Base-by-base conservation (phyloP, 805 yeast species). In the Tetrapisispora taiwanensis region DNA sequence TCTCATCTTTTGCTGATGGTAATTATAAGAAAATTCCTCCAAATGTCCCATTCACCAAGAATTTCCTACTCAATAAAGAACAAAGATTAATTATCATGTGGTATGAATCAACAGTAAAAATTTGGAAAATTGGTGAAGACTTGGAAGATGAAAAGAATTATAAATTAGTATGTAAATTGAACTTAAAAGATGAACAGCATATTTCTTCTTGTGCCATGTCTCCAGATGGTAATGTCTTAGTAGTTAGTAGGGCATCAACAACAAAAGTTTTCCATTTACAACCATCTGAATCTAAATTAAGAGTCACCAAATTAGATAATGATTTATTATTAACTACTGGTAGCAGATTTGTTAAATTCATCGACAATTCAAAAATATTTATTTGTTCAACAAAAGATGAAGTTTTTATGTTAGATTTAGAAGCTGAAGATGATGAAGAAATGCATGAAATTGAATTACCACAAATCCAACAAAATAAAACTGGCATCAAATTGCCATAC, bases 61-160 rank as follows among this genome's bases (percentile, higher is more conserved):
- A 75, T 51, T 71, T 81, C 4, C 53, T 72, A 1, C 57, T 76
- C 13, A 74, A 76, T 48, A 61, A 68, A 38, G 56, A 60, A 6
- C 69, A 73, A 33, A 72, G 80, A 47, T 63, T 79, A 20, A 62
- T 90, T 24, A 72, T 78, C 7, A 72, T 82, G 73, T 90, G 94
- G 92, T 82, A 79, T 54, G 94, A 84, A 52, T 88, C 84, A 58
- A 70, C 74, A 3, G 75, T 90, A 35, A 87, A 87, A 58, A 70
- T 92, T 10, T 92, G 97, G 97, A 68, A 65, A 48, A 56, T 86
- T 17, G 66, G 65, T 19, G 60, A 63, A 17, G 68, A 59, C 28
- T 35, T 47, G 3, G 47, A 50, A 10, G 45, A 53, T n/a, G 55
- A 48, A 8, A 57, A 55, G 10, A 56, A 55, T 45, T 65, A 58